Base-by-base conservation (phyloP, 768 basidiomycete genomes). In the Termitomyces sp. region DNA sequence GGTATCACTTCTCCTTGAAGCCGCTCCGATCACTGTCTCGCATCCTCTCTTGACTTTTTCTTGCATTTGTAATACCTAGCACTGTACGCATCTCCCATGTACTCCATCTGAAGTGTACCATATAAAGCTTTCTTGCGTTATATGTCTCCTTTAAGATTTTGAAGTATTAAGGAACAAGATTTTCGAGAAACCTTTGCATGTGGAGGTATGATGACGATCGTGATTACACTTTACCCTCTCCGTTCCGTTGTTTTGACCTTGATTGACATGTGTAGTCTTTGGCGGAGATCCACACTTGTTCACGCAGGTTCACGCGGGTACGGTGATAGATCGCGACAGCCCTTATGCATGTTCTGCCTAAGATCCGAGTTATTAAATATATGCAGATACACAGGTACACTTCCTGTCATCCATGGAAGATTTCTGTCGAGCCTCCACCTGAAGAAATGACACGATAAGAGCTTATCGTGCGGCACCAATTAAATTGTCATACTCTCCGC, bases 1-100 rank as follows among this genome's bases (percentile, higher is more conserved):
- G 72, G 74, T 26, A 64, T 69, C 22, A 67, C 61, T 9, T 58
- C 51, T 24, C 28, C 42, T 11, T 60, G 48, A 53, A 46, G 22
- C 9, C 28, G 7, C 42, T 40, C 41, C 14, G 3, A 22, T 52
- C 45, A n/a, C 2, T 17, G 5, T 54, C 45, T 21, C 49, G 7
- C n/a, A n/a, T 19, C 45, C 19, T 24, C 34, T 34, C 17, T 19
- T 28, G 38, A 11, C 17, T 44, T 32, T 9, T 15, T n/a, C n/a
- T n/a, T n/a, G n/a, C n/a, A n/a, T n/a, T n/a, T n/a, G n/a, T n/a
- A n/a, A n/a, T n/a, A n/a, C 32, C 19, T 40, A 28, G 14, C n/a
- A 26, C 28, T 22, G n/a, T 37, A 51, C 24, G 15, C 43, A 43
- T 40, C 21, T 22, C n/a, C 48, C 21, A 34, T 56, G 55, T 51